phyloP scores from a whole-genome alignment of 1,284 basidiomycete species.

The Acaromyces ingoldii region DNA sequence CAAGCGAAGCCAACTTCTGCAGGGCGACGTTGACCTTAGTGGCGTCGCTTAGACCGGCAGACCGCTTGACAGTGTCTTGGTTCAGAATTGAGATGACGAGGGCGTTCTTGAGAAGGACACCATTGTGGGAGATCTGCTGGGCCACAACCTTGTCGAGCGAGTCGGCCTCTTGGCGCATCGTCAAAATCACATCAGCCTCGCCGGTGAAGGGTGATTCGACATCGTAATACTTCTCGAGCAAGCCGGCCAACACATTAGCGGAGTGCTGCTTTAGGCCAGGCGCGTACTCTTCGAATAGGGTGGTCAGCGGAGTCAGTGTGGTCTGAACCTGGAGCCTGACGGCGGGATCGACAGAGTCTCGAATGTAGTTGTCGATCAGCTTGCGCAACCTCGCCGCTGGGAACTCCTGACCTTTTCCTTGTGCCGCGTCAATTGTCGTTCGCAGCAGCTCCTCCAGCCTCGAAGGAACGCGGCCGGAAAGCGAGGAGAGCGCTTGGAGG shows the following conservation, averaged over 20 bases:
- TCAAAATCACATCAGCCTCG: slow-evolving; percentile 79
- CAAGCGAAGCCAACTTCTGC: slow-evolving; percentile 64
- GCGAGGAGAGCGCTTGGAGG: slow-evolving; percentile 74
- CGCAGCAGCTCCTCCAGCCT: slow-evolving; percentile 72
- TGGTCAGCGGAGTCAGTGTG: slow-evolving; percentile 68
- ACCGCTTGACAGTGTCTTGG: slow-evolving; percentile 53
- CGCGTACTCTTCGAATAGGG: slow-evolving; percentile 75
- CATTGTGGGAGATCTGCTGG: slow-evolving; percentile 89
- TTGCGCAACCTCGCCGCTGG: slow-evolving; percentile 74
- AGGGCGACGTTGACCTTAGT: slow-evolving; percentile 22
- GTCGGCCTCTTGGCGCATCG: slow-evolving; percentile 85
- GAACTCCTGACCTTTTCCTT: slow-evolving; percentile 73
- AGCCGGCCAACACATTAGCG: slow-evolving; percentile 65
- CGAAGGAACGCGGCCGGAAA: slow-evolving; percentile 87
- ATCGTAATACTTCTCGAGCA: slow-evolving; percentile 70
- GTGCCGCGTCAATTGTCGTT: slow-evolving; percentile 69
- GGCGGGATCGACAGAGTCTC: slow-evolving; percentile 63
- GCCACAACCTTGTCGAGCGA: slow-evolving; percentile 84
- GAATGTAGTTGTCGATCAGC: slow-evolving; percentile 75
- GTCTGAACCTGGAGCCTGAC: slow-evolving; percentile 49
- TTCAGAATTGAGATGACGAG: slow-evolving; percentile 81
- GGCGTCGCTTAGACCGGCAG: slow-evolving; percentile 8
- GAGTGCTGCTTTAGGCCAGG: slow-evolving; percentile 75
- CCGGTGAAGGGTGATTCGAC: slow-evolving; percentile 92
- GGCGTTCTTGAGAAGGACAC: slow-evolving; percentile 86